Evolutionary conservation across 2,329 filamentous ascomycete species (phyloP), one percentile per base, ranked within the genome.

Genomic region (Stagonosporopsis vannaccii): DNA sequence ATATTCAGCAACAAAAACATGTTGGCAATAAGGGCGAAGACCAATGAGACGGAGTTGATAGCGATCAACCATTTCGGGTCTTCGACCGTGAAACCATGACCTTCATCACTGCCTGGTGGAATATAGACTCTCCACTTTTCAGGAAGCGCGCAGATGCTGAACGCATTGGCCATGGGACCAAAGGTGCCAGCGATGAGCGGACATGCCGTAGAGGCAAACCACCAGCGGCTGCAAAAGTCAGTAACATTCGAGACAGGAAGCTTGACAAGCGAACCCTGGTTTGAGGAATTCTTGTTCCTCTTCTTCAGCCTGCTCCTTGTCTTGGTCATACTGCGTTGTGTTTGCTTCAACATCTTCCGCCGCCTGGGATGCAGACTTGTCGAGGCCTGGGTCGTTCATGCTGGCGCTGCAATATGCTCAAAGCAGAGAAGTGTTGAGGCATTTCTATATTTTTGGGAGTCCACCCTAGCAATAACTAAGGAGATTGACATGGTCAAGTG

Each of bases 151-250:
- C 82, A 84, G 43, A 85, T 78, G 50, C 76, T 82, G 65, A 84
- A 84, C 0, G 81, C 81, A 52, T 80, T 84, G 6, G 82, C 81
- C 72, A 84, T 82, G 2, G 82, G 82, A 0, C 82, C 82, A 62
- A 84, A 83, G 0, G 82, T 84, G 40, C 77, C 78, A 4, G 84
- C 85, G 32, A 86, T 75, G 3, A 87, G 74, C 13, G 85, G 85
- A 63, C 82, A 83, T 28, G 80, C 83, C 8, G 85, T 87, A 19
- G 81, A 84, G 2, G 84, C 84, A 65, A 87, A 83, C 85, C 85
- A 87, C 84, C 84, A 87, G 51, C 80, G 78, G 65, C 79, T 81
- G 40, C 6, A 12, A 17, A 13, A 7, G 39, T 70, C 44, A 66
- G 57, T 36, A 25, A 41, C 20, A 8, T 22, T 20, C 15, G 12